phyloP scores from a whole-genome alignment of 75 land plant genomes.

The Sequoiadendron giganteum region DNA sequence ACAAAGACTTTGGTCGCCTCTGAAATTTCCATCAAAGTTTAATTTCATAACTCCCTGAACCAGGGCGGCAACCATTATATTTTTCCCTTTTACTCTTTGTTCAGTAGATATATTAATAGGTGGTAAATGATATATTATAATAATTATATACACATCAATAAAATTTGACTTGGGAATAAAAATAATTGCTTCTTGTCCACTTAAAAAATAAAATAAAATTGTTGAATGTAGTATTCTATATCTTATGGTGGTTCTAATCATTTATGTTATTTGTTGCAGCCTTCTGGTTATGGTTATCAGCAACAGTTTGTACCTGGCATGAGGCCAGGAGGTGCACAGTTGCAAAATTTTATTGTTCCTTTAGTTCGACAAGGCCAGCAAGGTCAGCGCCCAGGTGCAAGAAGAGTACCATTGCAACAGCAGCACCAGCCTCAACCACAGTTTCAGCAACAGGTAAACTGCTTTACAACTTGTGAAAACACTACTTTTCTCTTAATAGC shows the following conservation, averaged over 20 bases:
- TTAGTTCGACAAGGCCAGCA: slow-evolving; percentile 72
- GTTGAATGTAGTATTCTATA: too few relatives aligned
- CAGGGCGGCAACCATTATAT: too few relatives aligned
- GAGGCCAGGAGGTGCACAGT: slow-evolving; percentile 73
- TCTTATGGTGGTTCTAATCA: too few relatives aligned
- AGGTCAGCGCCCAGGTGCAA: slow-evolving; percentile 66
- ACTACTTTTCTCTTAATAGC: not conserved
- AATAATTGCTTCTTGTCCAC: too few relatives aligned
- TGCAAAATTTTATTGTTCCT: slow-evolving; percentile 83
- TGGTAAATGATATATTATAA: not conserved
- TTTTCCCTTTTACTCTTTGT: not conserved
- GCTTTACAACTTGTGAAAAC: not conserved
- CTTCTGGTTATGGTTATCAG: slow-evolving; percentile 86
- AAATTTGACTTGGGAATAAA: too few relatives aligned
- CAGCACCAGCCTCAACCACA: slow-evolving; percentile 45
- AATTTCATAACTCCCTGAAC: too few relatives aligned
- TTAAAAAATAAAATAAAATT: too few relatives aligned
- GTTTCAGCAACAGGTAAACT: slow-evolving; percentile 48
- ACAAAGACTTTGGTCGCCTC: too few relatives aligned
- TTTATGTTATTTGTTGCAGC: slow-evolving; percentile 27
- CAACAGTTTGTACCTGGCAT: slow-evolving; percentile 85
- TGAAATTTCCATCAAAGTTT: too few relatives aligned
- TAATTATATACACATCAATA: too few relatives aligned
- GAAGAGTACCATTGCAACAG: slow-evolving; percentile 52
- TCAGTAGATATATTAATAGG: not conserved